Conservation (phyloP, 2,329 filamentous ascomycete species). For the Aspergillus melleus region DNA sequence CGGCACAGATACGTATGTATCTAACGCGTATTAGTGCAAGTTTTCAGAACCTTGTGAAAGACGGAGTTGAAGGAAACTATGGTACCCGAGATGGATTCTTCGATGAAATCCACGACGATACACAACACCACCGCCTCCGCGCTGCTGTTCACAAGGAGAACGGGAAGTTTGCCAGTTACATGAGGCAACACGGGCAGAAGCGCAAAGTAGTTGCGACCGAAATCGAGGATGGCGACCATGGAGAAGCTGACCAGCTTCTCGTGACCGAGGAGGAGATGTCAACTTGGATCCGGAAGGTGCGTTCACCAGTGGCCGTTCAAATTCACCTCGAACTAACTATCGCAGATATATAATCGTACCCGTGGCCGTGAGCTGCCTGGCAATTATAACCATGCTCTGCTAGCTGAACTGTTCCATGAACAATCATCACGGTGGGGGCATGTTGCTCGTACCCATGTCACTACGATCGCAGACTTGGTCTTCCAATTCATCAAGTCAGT, state of each 20-base stretch:
- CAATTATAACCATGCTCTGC: slow-evolving; percentile 27
- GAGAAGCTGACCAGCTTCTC: slow-evolving; percentile 9
- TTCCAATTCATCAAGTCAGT: slow-evolving; percentile 10
- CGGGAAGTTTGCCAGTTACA: slow-evolving; percentile 18
- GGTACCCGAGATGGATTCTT: too few relatives aligned
- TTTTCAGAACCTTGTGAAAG: slow-evolving; percentile 19
- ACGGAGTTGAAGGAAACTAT: not conserved
- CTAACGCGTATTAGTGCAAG: slow-evolving; percentile 18
- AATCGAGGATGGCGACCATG: not conserved
- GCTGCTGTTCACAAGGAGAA: slow-evolving; percentile 22
- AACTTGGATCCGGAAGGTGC: slow-evolving; percentile 22
- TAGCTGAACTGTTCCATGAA: slow-evolving; percentile 26
- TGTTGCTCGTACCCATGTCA: slow-evolving; percentile 19
- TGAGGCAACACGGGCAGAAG: slow-evolving; percentile 19
- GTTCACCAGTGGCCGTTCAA: not conserved
- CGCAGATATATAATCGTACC: slow-evolving; percentile 25
- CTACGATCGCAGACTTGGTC: slow-evolving; percentile 1
- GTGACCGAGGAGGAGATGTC: slow-evolving; percentile 16
- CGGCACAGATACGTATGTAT: not conserved
- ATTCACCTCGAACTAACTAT: not conserved
- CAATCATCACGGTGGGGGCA: slow-evolving; percentile 27
- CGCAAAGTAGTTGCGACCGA: slow-evolving; percentile 13
- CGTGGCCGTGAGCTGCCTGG: slow-evolving; percentile 30
- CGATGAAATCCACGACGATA: too few relatives aligned
- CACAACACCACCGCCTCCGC: slow-evolving; percentile 10